Base-by-base conservation (phyloP, 2,329 filamentous ascomycete species). In the Colletotrichum camelliae region DNA sequence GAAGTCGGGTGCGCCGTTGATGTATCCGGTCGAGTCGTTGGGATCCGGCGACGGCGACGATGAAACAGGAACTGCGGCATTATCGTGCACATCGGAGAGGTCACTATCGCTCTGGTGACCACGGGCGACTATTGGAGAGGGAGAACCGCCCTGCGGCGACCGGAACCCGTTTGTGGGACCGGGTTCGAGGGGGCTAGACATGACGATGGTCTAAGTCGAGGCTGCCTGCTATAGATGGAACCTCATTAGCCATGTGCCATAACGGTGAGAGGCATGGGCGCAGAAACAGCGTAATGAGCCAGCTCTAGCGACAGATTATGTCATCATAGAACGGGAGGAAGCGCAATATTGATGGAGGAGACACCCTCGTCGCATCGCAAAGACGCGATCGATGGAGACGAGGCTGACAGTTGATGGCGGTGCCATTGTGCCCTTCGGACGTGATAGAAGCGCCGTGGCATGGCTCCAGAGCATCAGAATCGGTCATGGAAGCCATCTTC, bases 61-160 rank as follows among this genome's bases (percentile, higher is more conserved):
- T 77, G 88, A 88, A 77, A 85, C 84, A 81, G 86, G 83, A 78
- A 86, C 87, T 81, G 89, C 87, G 81, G 87, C 86, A 78, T 87
- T 89, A 80, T 94, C 91, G 82, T 91, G 90, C 80, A 91, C 88
- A 81, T 97, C 94, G 80, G 94, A 96, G 76, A 94, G 89, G 80
- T 96, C 94, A 88, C 92, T 95, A 80, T 95, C 94, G 85, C 90
- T 94, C 79, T 89, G 89, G 77, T 89, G 81, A 74, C 84, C 85
- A 77, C 85, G 84, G 78, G 85, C 83, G 66, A 84, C 80, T 75
- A 83, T 81, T 71, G 84, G 83, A 70, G 81, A 82, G 75, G 82
- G 84, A 79, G 88, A 85, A 79, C 88, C 87, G 78, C 88, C 85
- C 78, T 87, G 85, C 80, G 91, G 89, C 82, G 91, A 91, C 80